Conservation (phyloP, 306 rosid genomes). For the Vicia villosa region DNA sequence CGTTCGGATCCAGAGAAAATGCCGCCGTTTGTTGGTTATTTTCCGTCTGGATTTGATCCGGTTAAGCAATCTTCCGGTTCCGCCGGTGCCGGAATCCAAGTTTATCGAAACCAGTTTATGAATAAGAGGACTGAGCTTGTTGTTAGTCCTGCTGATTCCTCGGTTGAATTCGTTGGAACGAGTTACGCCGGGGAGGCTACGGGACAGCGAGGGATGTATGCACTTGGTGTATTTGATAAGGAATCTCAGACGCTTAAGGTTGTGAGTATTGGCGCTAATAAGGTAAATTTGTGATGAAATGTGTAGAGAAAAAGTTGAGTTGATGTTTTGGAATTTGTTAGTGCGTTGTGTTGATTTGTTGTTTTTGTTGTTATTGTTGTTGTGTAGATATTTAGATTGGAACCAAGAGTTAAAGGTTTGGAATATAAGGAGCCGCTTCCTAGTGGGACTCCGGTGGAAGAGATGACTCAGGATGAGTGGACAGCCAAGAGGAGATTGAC, state of each 20-base stretch:
- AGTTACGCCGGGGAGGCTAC: conserved; percentile 76
- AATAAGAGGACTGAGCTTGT: conserved; percentile 70
- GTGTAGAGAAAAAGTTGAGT: not conserved
- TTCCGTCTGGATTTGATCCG: conserved; percentile 81
- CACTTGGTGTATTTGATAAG: conserved; percentile 84
- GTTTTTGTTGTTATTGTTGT: not conserved
- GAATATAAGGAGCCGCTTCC: conserved; percentile 47
- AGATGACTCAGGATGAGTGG: conserved; percentile 44
- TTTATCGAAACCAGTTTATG: conserved; percentile 51
- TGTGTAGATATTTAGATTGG: conserved; percentile 80
- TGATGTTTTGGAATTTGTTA: not conserved
- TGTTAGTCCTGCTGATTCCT: conserved; percentile 59
- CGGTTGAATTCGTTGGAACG: conserved; percentile 80
- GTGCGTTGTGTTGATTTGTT: conserved; percentile 14
- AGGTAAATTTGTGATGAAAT: conserved; percentile 47
- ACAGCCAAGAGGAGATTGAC: conserved; percentile 37
- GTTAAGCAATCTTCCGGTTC: conserved; percentile 21
- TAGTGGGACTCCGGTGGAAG: conserved; percentile 37
- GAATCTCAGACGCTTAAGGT: conserved; percentile 58
- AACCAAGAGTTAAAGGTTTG: conserved; percentile 64
- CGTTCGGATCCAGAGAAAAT: conserved; percentile 46
- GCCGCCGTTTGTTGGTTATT: conserved; percentile 73
- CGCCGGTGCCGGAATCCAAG: conserved; percentile 34
- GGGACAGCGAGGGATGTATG: conserved; percentile 52
- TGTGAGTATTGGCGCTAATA: conserved; percentile 66